phyloP scores from a whole-genome alignment of 345 rosid species.

The Dovyalis caffra region DNA sequence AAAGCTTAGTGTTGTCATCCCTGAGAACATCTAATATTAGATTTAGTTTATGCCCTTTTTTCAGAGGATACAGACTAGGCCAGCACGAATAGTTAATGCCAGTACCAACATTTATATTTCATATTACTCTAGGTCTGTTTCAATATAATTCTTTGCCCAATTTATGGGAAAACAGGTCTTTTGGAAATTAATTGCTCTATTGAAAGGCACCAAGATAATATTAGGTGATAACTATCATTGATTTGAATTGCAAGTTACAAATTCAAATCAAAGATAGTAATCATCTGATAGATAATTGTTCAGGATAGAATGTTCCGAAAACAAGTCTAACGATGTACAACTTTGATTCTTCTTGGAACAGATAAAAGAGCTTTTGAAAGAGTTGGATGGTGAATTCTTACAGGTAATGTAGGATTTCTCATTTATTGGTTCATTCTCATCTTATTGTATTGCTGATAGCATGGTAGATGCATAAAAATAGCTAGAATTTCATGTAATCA shows the following conservation, averaged over 20 bases:
- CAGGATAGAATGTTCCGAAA: neutral
- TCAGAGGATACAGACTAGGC: no score
- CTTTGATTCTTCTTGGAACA: slow-evolving; percentile 25
- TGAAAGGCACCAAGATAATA: no score
- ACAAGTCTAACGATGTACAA: neutral
- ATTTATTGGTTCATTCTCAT: neutral
- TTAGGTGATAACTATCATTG: no score
- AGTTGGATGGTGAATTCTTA: slow-evolving; percentile 80
- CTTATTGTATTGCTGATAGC: neutral
- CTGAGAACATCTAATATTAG: no score
- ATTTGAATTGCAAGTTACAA: no score
- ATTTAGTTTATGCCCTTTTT: no score
- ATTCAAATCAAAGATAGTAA: no score
- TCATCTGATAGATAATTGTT: no score
- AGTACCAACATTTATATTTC: neutral
- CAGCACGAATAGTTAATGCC: no score
- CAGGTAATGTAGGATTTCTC: slow-evolving; percentile 42
- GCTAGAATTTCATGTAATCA: neutral
- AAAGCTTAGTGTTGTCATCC: no score
- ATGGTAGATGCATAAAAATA: neutral
- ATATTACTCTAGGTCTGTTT: neutral
- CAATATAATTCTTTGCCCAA: neutral
- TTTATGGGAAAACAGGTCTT: neutral
- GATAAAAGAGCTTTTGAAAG: slow-evolving; percentile 66
- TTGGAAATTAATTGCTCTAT: neutral